Base-by-base conservation (phyloP, 1,139 yeast species). In the Candida sanyaensis region DNA sequence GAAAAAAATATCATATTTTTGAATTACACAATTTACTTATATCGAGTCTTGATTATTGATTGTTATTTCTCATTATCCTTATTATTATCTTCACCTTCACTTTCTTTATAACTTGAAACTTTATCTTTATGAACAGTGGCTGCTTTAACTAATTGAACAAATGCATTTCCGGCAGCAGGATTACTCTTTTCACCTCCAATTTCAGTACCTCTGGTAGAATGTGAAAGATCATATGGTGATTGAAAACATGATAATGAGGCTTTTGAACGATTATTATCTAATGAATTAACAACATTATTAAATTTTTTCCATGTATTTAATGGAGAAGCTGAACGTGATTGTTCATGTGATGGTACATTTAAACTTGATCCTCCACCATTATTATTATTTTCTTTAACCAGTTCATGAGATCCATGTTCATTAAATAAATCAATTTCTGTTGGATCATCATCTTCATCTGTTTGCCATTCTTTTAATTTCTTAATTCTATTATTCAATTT, bases 111-210 rank as follows among this genome's bases (percentile, higher is more conserved):
- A 43, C 61, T 63, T 41, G 66, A 50, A 0, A 83, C 85, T 43
- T 84, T 72, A 11, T 87, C 89, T 62, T 82, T 84, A 59, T 86
- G 84, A 47, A 81, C 74, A 31, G 81, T 69, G 0, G 92, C 96
- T 1, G 93, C 85, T 48, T 74, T 77, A 2, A 88, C 96, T 52
- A 88, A 80, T 60, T 85, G 92, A 37, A 84, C 86, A 65, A 88
- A 86, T 5, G 89, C 81, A 53, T 73, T 62, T 23, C 66, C 60
- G 4, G 71, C 63, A n/a, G 49, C 47, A 5, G 46, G 65, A 26
- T 51, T 55, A 42, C 58, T 59, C 55, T 59, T 58, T 10, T 49
- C 45, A 23, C 43, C 50, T 13, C 40, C 48, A n/a, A 31, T 10
- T 30, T 40, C 42, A 30, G 42, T 40, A 4, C 37, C 42, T 24